A percentile compares a stretch with the other conserved stretches of the same genome.
phyloP scores from a whole-genome alignment of 305 asterid species.

The Lippia alba region DNA sequence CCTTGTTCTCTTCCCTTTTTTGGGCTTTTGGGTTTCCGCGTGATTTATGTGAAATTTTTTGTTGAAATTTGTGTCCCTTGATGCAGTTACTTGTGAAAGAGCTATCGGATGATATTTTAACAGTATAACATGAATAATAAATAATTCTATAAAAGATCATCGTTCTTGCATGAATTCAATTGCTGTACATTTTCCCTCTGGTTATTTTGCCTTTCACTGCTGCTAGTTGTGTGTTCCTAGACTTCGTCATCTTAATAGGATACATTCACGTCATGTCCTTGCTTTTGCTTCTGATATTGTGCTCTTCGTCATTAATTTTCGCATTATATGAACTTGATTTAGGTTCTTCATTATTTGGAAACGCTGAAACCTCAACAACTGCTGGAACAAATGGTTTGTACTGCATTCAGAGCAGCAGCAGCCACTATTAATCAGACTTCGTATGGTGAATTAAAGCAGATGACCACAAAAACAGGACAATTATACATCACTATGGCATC shows the following conservation, averaged over 20 bases:
- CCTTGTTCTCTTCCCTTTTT: too few species aligned
- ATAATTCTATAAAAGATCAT: too few species aligned
- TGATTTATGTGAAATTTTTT: too few species aligned
- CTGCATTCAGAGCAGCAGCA: constrained; percentile 89
- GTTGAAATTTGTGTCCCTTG: too few species aligned
- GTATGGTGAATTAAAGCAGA: constrained; percentile 68
- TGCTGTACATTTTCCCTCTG: too few species aligned
- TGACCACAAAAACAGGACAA: constrained; percentile 76
- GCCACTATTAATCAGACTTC: constrained; percentile 78
- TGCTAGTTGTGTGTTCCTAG: too few species aligned
- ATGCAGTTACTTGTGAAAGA: too few species aligned
- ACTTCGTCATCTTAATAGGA: too few species aligned
- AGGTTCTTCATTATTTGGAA: constrained; percentile 98
- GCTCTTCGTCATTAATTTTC: constrained; percentile 10
- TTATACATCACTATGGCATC: constrained; percentile 77
- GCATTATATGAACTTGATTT: constrained; percentile 23
- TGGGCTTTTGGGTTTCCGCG: too few species aligned
- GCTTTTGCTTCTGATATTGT: constrained; percentile 13
- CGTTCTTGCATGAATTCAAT: too few species aligned
- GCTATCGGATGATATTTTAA: neutral
- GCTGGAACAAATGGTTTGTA: constrained; percentile 88
- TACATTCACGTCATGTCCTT: neutral
- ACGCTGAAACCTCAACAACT: constrained; percentile 75
- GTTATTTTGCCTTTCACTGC: too few species aligned
- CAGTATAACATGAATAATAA: too few species aligned